Evolutionary conservation across 1,139 yeast species (phyloP), one percentile per base, ranked within the genome.

Genomic region (Zygosaccharomyces sapae): DNA sequence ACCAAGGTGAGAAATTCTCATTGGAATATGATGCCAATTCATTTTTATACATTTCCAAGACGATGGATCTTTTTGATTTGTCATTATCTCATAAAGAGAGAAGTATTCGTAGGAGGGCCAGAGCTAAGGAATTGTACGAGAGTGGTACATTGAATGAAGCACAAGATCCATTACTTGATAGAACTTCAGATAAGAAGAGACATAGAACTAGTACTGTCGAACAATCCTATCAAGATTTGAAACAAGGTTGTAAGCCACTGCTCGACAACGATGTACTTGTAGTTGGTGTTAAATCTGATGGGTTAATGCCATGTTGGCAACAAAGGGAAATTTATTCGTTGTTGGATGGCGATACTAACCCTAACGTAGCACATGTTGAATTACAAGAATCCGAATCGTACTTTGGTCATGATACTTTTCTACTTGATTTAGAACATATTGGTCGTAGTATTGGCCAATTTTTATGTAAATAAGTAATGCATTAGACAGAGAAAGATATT

Each of bases 1-100:
- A 89, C 65, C 95, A 90, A 36, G 97, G 97, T 3, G 96, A 86
- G 63, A 90, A 89, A 71, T 89, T 89, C 71, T 87, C 95, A 54
- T 67, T 86, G 52, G 95, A 89, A 62, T 89, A 86, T 65, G 97
- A 90, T 66, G 87, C 97, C 33, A 89, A 90, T 63, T 87, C 96
- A 3, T 75, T 89, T 57, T 72, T 89, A 40, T 89, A 89, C 63
- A 81, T 89, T 10, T 86, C 90, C 54, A 89, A 90, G 65, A 96
- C 96, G 0, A 89, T 90, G 97, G 97, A 89, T 65, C 70, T 89
- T 61, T 90, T 90, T 67, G 96, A 89, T 62, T 70, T 89, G 59
- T 86, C 95, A 12, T 53, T 55, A 2, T 59, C 62, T 8, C 76
- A 77, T 52, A 70, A 82, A 52, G 47, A 59, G 1, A 69, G 68